phyloP scores from a whole-genome alignment of 2,329 filamentous ascomycete genomes.

The Monosporascus sp. region DNA sequence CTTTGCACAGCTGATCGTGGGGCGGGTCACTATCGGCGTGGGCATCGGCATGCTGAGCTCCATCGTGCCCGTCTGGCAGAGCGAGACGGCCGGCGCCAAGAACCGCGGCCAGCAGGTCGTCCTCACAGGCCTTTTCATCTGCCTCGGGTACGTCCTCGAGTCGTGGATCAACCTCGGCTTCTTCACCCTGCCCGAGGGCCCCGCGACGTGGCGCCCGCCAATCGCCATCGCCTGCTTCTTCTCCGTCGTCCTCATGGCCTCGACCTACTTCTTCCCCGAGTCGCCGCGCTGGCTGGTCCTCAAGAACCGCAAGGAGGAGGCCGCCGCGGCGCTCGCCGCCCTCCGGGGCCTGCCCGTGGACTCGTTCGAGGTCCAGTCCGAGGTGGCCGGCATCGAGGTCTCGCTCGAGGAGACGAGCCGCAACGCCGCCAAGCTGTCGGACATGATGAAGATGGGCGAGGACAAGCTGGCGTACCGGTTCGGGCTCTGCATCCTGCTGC shows the following conservation, averaged over 20 bases:
- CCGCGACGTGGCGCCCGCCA: slow-evolving; percentile 29
- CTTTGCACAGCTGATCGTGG: slow-evolving; percentile 37
- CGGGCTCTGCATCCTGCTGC: slow-evolving; percentile 42
- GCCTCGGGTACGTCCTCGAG: slow-evolving; percentile 32
- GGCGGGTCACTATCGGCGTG: slow-evolving; percentile 34
- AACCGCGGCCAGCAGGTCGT: slow-evolving; percentile 39
- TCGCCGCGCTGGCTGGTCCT: slow-evolving; percentile 32
- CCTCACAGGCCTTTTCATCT: slow-evolving; percentile 31
- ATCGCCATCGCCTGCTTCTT: slow-evolving; percentile 28
- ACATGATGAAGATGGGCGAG: slow-evolving; percentile 43
- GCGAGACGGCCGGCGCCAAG: slow-evolving; percentile 32
- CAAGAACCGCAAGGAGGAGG: slow-evolving; percentile 24
- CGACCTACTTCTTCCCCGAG: slow-evolving; percentile 30
- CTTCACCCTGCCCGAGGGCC: slow-evolving; percentile 23
- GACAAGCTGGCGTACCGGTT: slow-evolving; percentile 48
- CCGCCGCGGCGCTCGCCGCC: slow-evolving; percentile 24
- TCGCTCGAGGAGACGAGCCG: slow-evolving; percentile 39
- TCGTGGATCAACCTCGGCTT: slow-evolving; percentile 43
- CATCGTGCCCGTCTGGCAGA: slow-evolving; percentile 36
- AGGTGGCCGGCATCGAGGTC: slow-evolving; percentile 42
- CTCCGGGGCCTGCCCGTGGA: slow-evolving; percentile 17
- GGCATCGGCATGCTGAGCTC: slow-evolving; percentile 34
- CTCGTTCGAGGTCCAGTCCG: slow-evolving; percentile 25
- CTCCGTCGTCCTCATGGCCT: slow-evolving; percentile 23
- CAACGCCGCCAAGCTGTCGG: slow-evolving; percentile 31